Percentiles rank a stretch among this genome's conserved stretches.
These are phyloP conservation scores for Sergeia podlipaevii DNA, from an alignment of 208 protist genomes.

Conservation along the genomic window DNA sequence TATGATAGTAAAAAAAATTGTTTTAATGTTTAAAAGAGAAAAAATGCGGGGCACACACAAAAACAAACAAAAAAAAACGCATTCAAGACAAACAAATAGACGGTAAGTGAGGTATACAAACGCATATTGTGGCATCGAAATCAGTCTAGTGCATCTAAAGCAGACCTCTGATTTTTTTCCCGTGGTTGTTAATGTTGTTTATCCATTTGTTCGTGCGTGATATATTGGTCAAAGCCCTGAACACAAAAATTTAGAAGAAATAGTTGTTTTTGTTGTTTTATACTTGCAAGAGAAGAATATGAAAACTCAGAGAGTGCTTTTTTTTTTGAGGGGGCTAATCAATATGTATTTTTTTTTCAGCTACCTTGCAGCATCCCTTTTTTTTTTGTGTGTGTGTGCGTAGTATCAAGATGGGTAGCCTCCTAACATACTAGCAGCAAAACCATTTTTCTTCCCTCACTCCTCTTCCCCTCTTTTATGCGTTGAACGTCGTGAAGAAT, in stretches of 20 bases:
- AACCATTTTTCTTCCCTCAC: too few species aligned
- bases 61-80: slow-evolving; percentile 8
- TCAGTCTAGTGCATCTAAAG: background rate
- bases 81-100: slow-evolving; percentile 10
- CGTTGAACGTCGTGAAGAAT: too few species aligned
- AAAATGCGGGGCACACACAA: background rate
- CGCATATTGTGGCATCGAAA: too few species aligned
- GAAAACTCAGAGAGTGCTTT: background rate
- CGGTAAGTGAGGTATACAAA: slow-evolving; percentile 1
- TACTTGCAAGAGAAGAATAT: background rate
- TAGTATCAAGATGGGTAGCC: too few species aligned
- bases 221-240: background rate
- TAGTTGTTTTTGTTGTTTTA: background rate
- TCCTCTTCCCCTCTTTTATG: too few species aligned
- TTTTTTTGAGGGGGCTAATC: too few species aligned
- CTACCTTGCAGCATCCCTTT: too few species aligned
- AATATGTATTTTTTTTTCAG: too few species aligned
- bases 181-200: background rate
- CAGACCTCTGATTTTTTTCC: background rate
- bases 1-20: too few species aligned
- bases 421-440: too few species aligned
- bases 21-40: slow-evolving; percentile 17
- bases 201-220: background rate
- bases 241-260: background rate
- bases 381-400: too few species aligned